A percentile compares a stretch with the other conserved stretches of the same genome.
phyloP scores from a whole-genome alignment of 129 eudicot genomes.

The Rutidosis leptorrhynchoides region DNA sequence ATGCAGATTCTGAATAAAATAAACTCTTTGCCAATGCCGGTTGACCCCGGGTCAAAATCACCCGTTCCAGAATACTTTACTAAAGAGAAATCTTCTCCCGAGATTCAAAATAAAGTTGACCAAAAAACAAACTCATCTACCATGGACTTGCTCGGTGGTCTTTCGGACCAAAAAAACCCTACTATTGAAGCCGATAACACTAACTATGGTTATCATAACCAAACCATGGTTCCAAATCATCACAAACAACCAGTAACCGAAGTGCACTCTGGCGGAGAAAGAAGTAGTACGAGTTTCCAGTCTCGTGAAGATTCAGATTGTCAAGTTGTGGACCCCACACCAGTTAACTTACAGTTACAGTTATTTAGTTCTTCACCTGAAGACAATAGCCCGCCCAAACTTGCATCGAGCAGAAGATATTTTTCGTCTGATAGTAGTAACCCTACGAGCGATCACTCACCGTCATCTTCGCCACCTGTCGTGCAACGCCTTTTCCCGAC shows the following conservation, averaged over 20 bases:
- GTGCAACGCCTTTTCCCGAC: constrained; percentile 66
- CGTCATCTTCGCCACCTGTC: constrained; percentile 78
- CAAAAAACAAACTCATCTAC: constrained; percentile 53
- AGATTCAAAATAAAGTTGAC: constrained; percentile 44
- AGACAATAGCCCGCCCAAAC: constrained; percentile 52
- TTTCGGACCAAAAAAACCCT: constrained; percentile 47
- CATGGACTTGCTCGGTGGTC: constrained; percentile 74
- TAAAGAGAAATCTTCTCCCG: constrained; percentile 38
- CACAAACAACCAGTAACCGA: constrained; percentile 37
- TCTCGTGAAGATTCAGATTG: constrained; percentile 82
- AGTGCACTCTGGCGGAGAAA: constrained; percentile 62
- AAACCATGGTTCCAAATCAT: constrained; percentile 33
- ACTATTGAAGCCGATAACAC: constrained; percentile 47
- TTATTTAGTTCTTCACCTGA: constrained; percentile 85
- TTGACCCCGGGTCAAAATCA: constrained; percentile 39
- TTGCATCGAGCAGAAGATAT: constrained; percentile 53
- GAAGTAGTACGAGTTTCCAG: constrained; percentile 70
- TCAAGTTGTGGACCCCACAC: constrained; percentile 49
- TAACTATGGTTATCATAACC: constrained; percentile 39
- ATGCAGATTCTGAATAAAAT: constrained; percentile 77
- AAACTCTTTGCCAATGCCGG: constrained; percentile 62
- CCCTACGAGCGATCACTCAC: constrained; percentile 70
- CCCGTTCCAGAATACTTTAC: constrained; percentile 34
- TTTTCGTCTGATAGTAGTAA: constrained; percentile 84
- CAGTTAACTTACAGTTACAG: constrained; percentile 52